Conservation (phyloP, 768 basidiomycete species). For the Serendipita vermifera region DNA sequence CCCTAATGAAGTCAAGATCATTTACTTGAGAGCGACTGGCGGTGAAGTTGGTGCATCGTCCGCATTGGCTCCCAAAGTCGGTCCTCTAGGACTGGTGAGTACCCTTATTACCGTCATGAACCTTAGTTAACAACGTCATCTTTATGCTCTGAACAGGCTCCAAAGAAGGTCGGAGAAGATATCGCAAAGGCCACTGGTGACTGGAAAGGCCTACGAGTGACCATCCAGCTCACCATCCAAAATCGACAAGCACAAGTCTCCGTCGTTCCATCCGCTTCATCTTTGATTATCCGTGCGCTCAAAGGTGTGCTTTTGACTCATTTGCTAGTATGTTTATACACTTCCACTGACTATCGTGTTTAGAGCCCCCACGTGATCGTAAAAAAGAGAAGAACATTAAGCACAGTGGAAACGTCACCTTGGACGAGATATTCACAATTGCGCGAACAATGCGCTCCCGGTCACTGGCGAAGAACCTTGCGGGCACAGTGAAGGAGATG, state of each 20-base stretch:
- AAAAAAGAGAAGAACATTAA: slow-evolving; percentile 99
- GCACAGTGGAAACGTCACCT: slow-evolving; percentile 84
- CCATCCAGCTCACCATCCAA: slow-evolving; percentile 97
- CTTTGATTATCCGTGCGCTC: slow-evolving; percentile 93
- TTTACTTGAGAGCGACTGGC: slow-evolving; percentile 95
- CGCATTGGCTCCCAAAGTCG: slow-evolving; percentile 97
- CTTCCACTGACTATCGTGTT: slow-evolving; percentile 5
- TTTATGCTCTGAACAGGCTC: slow-evolving; percentile 47
- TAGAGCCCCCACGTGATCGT: slow-evolving; percentile 96
- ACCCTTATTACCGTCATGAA: background rate
- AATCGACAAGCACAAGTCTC: slow-evolving; percentile 97
- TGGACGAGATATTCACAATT: slow-evolving; percentile 90
- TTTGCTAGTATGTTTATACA: background rate
- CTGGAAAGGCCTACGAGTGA: slow-evolving; percentile 99
- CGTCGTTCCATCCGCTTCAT: slow-evolving; percentile 94
- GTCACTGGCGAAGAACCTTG: slow-evolving; percentile 83
- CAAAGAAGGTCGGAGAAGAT: slow-evolving; percentile 99
- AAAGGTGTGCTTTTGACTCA: slow-evolving; percentile 53
- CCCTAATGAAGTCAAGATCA: slow-evolving; percentile 96
- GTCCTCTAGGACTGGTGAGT: slow-evolving; percentile 96
- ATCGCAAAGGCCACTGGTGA: slow-evolving; percentile 96
- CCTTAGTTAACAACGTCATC: background rate
- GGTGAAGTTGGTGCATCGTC: slow-evolving; percentile 99
- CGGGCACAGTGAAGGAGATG: slow-evolving; percentile 91
- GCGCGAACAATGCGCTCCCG: slow-evolving; percentile 93